Percentiles rank a stretch among this genome's conserved stretches.
These are phyloP conservation scores for Cytospora schulzeri DNA, from an alignment of 2,329 filamentous ascomycete genomes.

Conservation along the genomic window DNA sequence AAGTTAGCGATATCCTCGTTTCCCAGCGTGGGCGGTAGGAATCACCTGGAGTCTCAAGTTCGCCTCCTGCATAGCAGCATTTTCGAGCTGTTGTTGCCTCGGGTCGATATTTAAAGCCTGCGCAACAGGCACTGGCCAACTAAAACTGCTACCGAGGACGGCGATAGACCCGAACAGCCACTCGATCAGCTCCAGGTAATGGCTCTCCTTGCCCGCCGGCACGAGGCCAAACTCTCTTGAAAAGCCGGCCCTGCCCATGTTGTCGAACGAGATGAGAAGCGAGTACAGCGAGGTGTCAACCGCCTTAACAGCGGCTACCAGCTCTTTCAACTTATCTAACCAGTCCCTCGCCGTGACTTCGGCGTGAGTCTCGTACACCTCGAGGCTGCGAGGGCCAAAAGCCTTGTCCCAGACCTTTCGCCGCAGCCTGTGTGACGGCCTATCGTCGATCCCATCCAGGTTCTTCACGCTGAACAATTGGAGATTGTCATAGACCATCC, in stretches of 20 bases:
- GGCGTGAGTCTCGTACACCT: slow-evolving; percentile 26
- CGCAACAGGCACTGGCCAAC: slow-evolving; percentile 5
- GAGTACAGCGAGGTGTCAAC: slow-evolving; percentile 34
- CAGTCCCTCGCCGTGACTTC: neutral
- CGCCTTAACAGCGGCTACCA: slow-evolving; percentile 28
- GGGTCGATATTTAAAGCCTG: neutral
- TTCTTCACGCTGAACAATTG: slow-evolving; percentile 29
- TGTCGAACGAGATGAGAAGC: slow-evolving; percentile 35
- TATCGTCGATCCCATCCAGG: slow-evolving; percentile 30
- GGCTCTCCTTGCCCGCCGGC: slow-evolving; percentile 31
- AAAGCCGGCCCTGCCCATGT: slow-evolving; percentile 36
- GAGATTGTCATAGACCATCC: slow-evolving; percentile 30
- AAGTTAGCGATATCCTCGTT: neutral
- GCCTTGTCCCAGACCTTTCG: slow-evolving; percentile 35
- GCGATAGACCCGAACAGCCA: slow-evolving; percentile 28
- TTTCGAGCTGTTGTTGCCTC: neutral
- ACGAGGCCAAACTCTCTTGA: slow-evolving; percentile 32
- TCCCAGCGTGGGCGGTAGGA: no score
- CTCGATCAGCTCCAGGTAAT: slow-evolving; percentile 32
- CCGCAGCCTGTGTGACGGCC: slow-evolving; percentile 32
- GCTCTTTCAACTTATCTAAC: neutral
- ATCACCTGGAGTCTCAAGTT: no score
- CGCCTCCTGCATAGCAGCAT: no score
- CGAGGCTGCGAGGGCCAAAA: slow-evolving; percentile 30
- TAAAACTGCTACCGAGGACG: slow-evolving; percentile 31